Evolutionary conservation across 2,329 filamentous ascomycete genomes (phyloP), one percentile per base, ranked within the genome.

Genomic region (Grosmannia penicillata): DNA sequence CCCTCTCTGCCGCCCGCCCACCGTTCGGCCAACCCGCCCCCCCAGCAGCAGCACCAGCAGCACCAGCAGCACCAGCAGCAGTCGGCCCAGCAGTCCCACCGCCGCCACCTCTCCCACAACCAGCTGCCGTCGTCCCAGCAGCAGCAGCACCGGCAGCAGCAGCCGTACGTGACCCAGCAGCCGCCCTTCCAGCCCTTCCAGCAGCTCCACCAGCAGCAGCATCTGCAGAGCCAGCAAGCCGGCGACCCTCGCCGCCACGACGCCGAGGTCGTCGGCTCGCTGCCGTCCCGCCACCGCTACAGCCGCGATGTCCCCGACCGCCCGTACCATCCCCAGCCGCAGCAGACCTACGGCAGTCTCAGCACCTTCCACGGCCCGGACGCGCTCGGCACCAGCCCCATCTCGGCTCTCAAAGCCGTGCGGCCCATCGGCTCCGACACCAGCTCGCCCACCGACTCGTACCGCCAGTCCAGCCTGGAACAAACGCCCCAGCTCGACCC

Each of bases 351-450:
- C 53, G 86, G 86, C 40, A 94, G 86, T 49, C 55, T 94, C 46
- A 91, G 85, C 3, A 94, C 86, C 0, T 95, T 93, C 46, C 77
- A 94, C 52, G 81, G 82, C n/a, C 77, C 80, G 38, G 79, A 75
- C 23, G 70, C 77, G 4, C 59, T 77, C n/a, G 81, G 81, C 17
- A 84, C 84, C 34, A 94, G 86, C 50, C 87, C 87, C 8, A 79
- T 94, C 41, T 84, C 86, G 35, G 82, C 86, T 11, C 66, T 94
- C 28, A 75, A 79, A 47, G 78, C 82, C 29, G 76, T 80, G 27
- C 75, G 65, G 41, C 60, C 64, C 2, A 64, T 68, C 4, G 74
- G 73, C 1, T 79, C 75, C 4, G 73, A 78, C 40, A 68, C 70
- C 4, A 73, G 68, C 49, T 79, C 75, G 2, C 71, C 74, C 9